Evolutionary conservation across 2,329 filamentous ascomycete species (phyloP).

Genomic region (Hypoxylon rubiginosum): DNA sequence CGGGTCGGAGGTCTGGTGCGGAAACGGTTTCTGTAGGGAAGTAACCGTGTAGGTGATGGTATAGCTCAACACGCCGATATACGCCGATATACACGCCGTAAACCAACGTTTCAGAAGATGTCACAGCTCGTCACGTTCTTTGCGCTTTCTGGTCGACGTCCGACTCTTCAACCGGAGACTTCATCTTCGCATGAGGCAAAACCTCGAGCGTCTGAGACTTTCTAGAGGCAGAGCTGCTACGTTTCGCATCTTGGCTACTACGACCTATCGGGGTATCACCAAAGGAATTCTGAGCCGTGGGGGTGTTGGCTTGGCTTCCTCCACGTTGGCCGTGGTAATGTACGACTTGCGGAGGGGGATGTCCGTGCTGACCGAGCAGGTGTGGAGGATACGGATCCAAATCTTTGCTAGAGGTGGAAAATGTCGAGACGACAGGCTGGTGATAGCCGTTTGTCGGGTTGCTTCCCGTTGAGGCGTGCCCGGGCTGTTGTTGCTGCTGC

Average conservation of each 20-base stretch:
- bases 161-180: constrained; percentile 44
- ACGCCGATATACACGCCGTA: no score
- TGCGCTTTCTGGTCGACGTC: constrained; percentile 33
- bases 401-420: constrained; percentile 78
- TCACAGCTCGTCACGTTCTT: constrained; percentile 23
- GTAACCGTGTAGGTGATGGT: not conserved
- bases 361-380: constrained; percentile 72
- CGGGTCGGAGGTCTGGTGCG: not conserved
- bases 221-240: constrained; percentile 54
- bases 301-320: constrained; percentile 76
- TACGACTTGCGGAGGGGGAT: constrained; percentile 74
- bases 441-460: constrained; percentile 72
- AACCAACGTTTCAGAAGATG: no score
- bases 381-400: constrained; percentile 77
- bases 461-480: constrained; percentile 61
- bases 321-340: constrained; percentile 77
- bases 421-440: constrained; percentile 76
- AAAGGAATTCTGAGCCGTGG: constrained; percentile 67
- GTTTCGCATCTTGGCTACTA: constrained; percentile 64
- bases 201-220: constrained; percentile 56
- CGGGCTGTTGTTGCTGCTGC: constrained; percentile 41
- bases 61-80: no score
- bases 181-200: constrained; percentile 56
- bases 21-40: not conserved
- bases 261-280: constrained; percentile 60